Percentiles rank a stretch among this genome's conserved stretches.
phyloP scores from a whole-genome alignment of 2,329 filamentous ascomycete species.

The Fusarium goolgardi region DNA sequence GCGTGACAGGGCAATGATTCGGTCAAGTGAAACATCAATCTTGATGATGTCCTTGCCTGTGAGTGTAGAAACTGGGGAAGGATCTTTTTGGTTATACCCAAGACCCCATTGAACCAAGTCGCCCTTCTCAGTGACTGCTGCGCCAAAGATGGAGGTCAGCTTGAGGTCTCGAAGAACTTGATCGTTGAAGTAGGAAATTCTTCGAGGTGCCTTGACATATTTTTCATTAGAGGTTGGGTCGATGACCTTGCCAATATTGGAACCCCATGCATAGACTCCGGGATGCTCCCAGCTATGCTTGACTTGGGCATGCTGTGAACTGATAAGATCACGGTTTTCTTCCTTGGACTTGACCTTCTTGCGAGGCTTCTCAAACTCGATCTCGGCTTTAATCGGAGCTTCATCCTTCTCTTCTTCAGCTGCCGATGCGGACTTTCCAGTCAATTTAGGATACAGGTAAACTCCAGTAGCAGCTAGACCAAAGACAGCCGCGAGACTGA shows the following conservation, averaged over 20 bases:
- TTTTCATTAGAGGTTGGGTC: slow-evolving; percentile 83
- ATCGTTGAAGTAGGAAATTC: slow-evolving; percentile 85
- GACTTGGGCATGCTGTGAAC: slow-evolving; percentile 88
- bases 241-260: slow-evolving; percentile 85
- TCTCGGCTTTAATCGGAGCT: slow-evolving; percentile 57
- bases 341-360: slow-evolving; percentile 70
- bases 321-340: slow-evolving; percentile 79
- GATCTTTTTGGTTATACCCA: slow-evolving; percentile 74
- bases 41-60: slow-evolving; percentile 83
- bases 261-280: slow-evolving; percentile 94
- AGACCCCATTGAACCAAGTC: slow-evolving; percentile 93
- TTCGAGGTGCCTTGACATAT: slow-evolving; percentile 81
- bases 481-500: slow-evolving; percentile 52
- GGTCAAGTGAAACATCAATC: slow-evolving; percentile 81
- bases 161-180: slow-evolving; percentile 88
- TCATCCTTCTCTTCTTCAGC: slow-evolving; percentile 34
- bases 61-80: slow-evolving; percentile 76
- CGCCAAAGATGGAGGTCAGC: slow-evolving; percentile 83
- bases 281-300: slow-evolving; percentile 84
- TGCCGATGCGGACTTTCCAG: slow-evolving; percentile 41
- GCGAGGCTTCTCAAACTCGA: slow-evolving; percentile 76
- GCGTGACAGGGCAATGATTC: slow-evolving; percentile 81
- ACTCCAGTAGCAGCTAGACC: slow-evolving; percentile 54
- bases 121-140: slow-evolving; percentile 86
- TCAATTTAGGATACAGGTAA: slow-evolving; percentile 55